Conservation (phyloP, 2,329 filamentous ascomycete species). For the Diaporthe ilicicola region DNA sequence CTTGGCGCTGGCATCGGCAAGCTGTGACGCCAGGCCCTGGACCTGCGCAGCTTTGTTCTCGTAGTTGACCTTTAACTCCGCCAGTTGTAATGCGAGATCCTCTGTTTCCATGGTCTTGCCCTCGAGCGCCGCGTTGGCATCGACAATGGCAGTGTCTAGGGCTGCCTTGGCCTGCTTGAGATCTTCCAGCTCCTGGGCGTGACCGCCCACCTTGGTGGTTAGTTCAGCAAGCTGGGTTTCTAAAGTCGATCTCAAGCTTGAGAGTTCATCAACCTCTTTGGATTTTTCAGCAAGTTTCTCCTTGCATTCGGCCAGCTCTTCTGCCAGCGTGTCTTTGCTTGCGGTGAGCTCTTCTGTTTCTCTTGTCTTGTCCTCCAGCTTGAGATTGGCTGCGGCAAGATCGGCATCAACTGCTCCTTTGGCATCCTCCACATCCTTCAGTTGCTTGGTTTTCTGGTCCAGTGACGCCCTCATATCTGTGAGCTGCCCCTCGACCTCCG, state of each 20-base stretch:
- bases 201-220: not conserved
- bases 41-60: not conserved
- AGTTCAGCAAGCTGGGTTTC: not conserved
- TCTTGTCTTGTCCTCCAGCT: slow-evolving; percentile 2
- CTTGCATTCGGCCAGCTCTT: not conserved
- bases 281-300: not conserved
- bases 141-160: not conserved
- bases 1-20: not conserved
- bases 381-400: not conserved
- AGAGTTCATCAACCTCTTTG: not conserved
- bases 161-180: not conserved
- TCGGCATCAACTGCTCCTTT: not conserved
- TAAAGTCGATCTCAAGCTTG: not conserved
- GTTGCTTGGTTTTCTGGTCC: not conserved
- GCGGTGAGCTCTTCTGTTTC: not conserved
- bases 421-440: not conserved
- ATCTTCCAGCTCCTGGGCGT: not conserved
- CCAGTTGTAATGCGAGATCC: not conserved
- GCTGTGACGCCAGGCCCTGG: not conserved
- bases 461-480: not conserved
- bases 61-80: slow-evolving; percentile 13
- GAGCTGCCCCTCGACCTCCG: not conserved
- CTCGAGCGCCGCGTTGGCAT: not conserved
- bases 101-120: slow-evolving; percentile 9
- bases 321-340: not conserved